Conservation (phyloP, 106 monocot genomes). For the Chionographis japonica region DNA sequence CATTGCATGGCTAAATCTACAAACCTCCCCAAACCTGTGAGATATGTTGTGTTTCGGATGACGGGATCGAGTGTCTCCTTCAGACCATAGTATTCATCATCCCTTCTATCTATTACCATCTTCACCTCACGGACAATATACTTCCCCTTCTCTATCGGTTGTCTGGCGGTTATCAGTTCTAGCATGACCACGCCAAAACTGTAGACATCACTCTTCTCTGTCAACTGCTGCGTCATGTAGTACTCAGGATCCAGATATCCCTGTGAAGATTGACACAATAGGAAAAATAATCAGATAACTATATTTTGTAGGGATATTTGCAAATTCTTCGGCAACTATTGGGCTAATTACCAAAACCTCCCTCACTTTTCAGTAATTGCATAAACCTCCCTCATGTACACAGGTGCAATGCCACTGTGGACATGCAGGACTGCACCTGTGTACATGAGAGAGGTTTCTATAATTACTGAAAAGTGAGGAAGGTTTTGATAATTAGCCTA, state of each 20-base stretch:
- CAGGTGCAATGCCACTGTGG: too few relatives aligned
- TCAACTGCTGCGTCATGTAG: conserved; percentile 59
- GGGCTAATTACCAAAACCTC: too few relatives aligned
- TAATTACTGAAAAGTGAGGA: too few relatives aligned
- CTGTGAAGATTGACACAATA: conserved; percentile 20
- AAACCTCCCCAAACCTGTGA: conserved; percentile 34
- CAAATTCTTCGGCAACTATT: too few relatives aligned
- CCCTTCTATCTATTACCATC: conserved; percentile 16
- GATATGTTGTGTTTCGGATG: conserved; percentile 15
- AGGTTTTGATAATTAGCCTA: too few relatives aligned
- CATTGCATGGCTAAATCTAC: conserved; percentile 58
- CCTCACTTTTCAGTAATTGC: too few relatives aligned
- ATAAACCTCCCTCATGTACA: too few relatives aligned
- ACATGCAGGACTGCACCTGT: too few relatives aligned
- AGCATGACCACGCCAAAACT: conserved; percentile 82
- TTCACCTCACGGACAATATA: conserved; percentile 48
- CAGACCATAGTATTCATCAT: conserved; percentile 45
- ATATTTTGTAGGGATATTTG: too few relatives aligned
- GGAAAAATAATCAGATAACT: neutral
- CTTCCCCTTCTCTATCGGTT: conserved; percentile 45
- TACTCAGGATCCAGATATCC: conserved; percentile 82
- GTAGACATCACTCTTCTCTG: conserved; percentile 81
- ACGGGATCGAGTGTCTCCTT: conserved; percentile 42
- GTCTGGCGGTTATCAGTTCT: conserved; percentile 49
- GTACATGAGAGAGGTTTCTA: too few relatives aligned